phyloP scores from a whole-genome alignment of 352 stramenopile species.

The Phytophthora agathidicida region DNA sequence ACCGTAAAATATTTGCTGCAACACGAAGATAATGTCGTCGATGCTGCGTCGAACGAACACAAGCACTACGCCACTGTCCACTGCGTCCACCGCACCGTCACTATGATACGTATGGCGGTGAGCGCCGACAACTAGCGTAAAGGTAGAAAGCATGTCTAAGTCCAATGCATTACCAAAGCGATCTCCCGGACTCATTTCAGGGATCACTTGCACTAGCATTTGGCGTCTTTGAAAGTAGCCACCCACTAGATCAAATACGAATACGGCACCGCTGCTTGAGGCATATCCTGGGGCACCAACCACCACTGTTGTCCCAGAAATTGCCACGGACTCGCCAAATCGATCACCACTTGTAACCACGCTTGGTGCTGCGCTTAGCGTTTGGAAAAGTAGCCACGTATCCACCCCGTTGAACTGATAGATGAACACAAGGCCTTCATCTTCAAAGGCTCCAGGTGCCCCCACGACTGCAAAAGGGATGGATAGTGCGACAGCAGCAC shows the following conservation, averaged over 20 bases:
- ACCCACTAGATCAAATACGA: conserved; percentile 74
- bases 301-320: conserved; percentile 64
- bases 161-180: conserved; percentile 73
- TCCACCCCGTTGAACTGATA: conserved; percentile 66
- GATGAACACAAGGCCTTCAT: conserved; percentile 74
- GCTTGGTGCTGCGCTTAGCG: conserved; percentile 58
- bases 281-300: conserved; percentile 78
- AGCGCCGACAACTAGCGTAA: conserved; percentile 72
- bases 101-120: conserved; percentile 45
- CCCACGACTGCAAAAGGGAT: conserved; percentile 64
- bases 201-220: conserved; percentile 54
- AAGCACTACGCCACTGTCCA: conserved; percentile 54
- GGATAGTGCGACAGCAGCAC: conserved; percentile 49
- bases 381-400: conserved; percentile 73
- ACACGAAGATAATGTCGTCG: conserved; percentile 68
- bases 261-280: conserved; percentile 57
- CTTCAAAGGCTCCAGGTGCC: conserved; percentile 57
- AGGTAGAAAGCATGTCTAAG: conserved; percentile 75
- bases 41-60: conserved; percentile 59
- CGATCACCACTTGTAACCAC: conserved; percentile 51
- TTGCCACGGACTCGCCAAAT: conserved; percentile 73
- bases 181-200: conserved; percentile 58
- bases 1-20: conserved; percentile 72
- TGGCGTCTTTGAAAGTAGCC: conserved; percentile 70
- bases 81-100: conserved; percentile 23